A percentile compares a stretch with the other conserved stretches of the same genome.
Conservation (phyloP, 2,329 filamentous ascomycete genomes). For the Neonectria ditissima region DNA sequence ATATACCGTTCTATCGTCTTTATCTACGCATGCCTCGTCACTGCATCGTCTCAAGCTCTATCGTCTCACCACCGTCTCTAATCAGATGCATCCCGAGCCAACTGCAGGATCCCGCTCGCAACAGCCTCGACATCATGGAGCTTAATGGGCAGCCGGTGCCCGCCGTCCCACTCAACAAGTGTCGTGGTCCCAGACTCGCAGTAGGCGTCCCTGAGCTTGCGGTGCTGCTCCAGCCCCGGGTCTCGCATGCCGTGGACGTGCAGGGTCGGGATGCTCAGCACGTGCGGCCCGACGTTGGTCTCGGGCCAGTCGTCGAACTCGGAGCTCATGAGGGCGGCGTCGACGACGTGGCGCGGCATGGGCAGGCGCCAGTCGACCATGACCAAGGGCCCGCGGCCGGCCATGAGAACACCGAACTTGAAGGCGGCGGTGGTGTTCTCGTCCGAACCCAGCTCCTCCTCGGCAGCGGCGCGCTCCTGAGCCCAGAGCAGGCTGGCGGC, state of each 20-base stretch:
- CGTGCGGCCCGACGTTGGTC: conserved; percentile 56
- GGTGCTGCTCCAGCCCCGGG: conserved; percentile 66
- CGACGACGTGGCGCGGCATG: conserved; percentile 61
- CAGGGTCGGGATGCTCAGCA: conserved; percentile 49
- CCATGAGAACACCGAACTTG: conserved; percentile 52
- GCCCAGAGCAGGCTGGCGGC: conserved; percentile 68
- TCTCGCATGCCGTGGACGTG: conserved; percentile 66
- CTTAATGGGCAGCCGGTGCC: conserved; percentile 78
- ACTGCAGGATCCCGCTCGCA: conserved; percentile 40
- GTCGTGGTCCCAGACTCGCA: conserved; percentile 65
- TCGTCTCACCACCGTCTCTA: neutral
- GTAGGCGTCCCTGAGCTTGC: conserved; percentile 66
- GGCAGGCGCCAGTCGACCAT: conserved; percentile 56
- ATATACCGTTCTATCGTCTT: neutral
- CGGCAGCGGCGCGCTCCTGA: conserved; percentile 67
- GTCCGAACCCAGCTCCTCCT: conserved; percentile 41
- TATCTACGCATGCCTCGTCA: neutral
- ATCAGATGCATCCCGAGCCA: conserved; percentile 32
- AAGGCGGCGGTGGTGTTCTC: conserved; percentile 44
- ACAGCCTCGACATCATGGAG: conserved; percentile 68
- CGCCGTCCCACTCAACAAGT: conserved; percentile 79
- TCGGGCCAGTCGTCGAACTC: conserved; percentile 56
- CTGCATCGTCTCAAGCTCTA: neutral
- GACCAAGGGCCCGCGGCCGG: conserved; percentile 49
- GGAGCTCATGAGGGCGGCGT: conserved; percentile 38